These are phyloP conservation scores for Mortierella alpina DNA, from an alignment of 192 early-diverging fungal genomes.

Conservation along the genomic window DNA sequence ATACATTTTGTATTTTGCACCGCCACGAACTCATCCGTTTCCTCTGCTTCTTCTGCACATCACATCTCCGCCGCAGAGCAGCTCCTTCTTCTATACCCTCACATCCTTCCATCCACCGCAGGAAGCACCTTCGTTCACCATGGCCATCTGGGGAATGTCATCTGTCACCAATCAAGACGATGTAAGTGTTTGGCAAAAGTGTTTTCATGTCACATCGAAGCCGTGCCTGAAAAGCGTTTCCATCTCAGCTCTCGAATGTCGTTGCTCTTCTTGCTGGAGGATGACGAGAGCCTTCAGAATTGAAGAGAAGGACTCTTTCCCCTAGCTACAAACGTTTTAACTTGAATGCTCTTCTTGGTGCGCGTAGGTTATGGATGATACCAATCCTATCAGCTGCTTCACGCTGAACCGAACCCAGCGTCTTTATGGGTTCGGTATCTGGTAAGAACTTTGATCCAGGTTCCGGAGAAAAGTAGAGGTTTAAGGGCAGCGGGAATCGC, in stretches of 20 bases:
- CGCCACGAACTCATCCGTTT: no score
- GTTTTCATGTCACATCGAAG: background rate
- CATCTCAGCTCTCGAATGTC: background rate
- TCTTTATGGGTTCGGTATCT: slow-evolving; percentile 81
- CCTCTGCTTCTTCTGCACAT: background rate
- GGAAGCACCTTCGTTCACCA: background rate
- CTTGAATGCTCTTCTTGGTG: background rate
- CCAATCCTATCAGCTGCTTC: slow-evolving; percentile 56
- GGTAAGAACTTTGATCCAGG: slow-evolving; percentile 48
- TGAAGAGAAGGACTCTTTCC: background rate
- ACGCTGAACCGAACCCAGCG: slow-evolving; percentile 72
- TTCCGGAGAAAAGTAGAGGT: background rate
- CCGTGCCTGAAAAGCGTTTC: background rate
- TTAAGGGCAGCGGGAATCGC: background rate
- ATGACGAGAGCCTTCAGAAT: background rate
- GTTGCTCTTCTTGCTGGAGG: no score
- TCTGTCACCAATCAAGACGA: slow-evolving; percentile 26
- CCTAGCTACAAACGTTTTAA: background rate
- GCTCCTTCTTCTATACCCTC: background rate
- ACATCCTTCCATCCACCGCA: background rate
- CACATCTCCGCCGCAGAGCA: no score
- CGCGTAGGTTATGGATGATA: slow-evolving; percentile 62
- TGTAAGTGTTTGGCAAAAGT: slow-evolving; percentile 7
- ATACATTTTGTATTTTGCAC: no score
- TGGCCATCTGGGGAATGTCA: slow-evolving; percentile 57